Conservation (phyloP, 495 filamentous ascomycete species). For the Emericellopsis terricola region DNA sequence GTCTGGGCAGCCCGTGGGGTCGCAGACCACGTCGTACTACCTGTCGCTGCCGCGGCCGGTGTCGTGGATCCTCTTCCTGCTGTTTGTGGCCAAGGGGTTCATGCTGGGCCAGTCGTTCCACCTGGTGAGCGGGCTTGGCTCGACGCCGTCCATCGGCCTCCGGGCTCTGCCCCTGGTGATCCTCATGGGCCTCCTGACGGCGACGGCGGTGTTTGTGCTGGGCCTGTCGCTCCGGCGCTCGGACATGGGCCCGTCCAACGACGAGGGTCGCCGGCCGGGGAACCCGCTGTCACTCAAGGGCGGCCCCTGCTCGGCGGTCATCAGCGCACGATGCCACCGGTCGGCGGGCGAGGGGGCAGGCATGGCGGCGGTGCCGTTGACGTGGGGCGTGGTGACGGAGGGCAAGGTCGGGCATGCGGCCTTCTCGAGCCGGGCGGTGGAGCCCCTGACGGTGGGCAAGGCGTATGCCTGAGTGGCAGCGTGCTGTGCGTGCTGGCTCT, state of each 20-base stretch:
- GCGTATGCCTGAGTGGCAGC: constrained; percentile 26
- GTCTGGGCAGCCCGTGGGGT: constrained; percentile 12
- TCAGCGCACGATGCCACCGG: constrained; percentile 22
- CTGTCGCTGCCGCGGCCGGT: constrained; percentile 21
- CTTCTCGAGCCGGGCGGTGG: constrained; percentile 13
- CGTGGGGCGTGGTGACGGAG: constrained; percentile 23
- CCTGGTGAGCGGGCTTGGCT: constrained; percentile 5
- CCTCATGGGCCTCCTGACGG: constrained; percentile 14
- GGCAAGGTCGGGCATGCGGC: constrained; percentile 16
- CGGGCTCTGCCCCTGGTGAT: constrained; percentile 10
- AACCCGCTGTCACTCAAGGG: constrained; percentile 22
- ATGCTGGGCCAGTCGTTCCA: constrained; percentile 17
- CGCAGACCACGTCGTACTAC: constrained; percentile 18
- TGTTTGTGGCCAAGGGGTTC: constrained; percentile 19
- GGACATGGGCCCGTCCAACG: constrained; percentile 7
- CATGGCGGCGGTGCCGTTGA: constrained; percentile 11
- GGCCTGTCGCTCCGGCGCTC: constrained; percentile 15
- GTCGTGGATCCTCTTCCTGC: constrained; percentile 15
- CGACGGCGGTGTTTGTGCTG: constrained; percentile 11
- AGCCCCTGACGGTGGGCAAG: constrained; percentile 13
- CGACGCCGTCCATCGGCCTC: not conserved
- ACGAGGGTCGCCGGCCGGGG: constrained; percentile 12
- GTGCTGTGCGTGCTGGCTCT: not conserved
- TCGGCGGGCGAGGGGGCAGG: constrained; percentile 4
- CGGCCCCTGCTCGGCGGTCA: constrained; percentile 22